A percentile compares a stretch with the other conserved stretches of the same genome.
Evolutionary conservation across 1,139 yeast species (phyloP).

Genomic region (Debaryomyces udenii): DNA sequence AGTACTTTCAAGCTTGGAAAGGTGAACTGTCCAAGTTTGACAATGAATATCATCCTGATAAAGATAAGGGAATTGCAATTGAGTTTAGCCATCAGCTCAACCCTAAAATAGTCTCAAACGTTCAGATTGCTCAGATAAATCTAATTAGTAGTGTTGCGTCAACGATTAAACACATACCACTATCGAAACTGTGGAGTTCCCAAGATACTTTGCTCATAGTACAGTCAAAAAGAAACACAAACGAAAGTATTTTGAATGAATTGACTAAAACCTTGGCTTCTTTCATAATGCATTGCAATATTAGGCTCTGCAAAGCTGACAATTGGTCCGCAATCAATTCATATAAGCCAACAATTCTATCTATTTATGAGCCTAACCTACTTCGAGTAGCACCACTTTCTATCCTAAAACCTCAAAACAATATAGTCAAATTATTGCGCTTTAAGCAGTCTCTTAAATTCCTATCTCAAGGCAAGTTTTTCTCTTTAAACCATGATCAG

Average conservation of each 20-base stretch:
- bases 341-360: conserved; percentile 29
- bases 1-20: conserved; percentile 4
- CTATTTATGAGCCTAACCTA: conserved; percentile 21
- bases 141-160: conserved; percentile 67
- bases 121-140: conserved; percentile 59
- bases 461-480: conserved; percentile 33
- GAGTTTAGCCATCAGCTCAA: conserved; percentile 25
- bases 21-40: conserved; percentile 18
- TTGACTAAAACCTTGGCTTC: conserved; percentile 35
- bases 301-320: conserved; percentile 16
- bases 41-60: conserved; percentile 34
- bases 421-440: conserved; percentile 18
- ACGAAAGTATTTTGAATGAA: conserved; percentile 28
- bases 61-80: conserved; percentile 45
- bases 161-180: conserved; percentile 60
- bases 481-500: conserved; percentile 13
- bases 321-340: conserved; percentile 17
- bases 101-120: conserved; percentile 25
- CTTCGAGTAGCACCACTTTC: conserved; percentile 12
- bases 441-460: conserved; percentile 24
- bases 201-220: conserved; percentile 50
- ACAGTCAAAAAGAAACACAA: conserved; percentile 18
- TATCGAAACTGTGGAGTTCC: conserved; percentile 38
- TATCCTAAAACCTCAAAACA: conserved; percentile 13
- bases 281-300: conserved; percentile 28